phyloP scores from a whole-genome alignment of 2,329 filamentous ascomycete genomes.

The Claviceps purpurea region DNA sequence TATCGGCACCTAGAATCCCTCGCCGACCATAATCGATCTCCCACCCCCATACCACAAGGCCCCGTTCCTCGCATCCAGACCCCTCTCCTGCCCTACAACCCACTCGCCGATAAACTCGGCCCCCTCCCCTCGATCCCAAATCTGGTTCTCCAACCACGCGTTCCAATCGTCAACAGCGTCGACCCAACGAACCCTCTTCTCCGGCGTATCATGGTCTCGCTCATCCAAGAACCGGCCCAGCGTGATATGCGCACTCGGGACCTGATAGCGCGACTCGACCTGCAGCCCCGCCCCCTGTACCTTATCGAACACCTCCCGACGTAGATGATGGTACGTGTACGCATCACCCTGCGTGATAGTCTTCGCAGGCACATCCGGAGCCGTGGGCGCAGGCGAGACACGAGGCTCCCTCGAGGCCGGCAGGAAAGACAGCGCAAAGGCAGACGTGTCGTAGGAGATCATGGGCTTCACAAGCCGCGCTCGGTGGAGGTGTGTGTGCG shows the following conservation, averaged over 20 bases:
- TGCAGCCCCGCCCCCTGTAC: conserved; percentile 49
- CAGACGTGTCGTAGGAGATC: conserved; percentile 73
- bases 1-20: conserved; percentile 37
- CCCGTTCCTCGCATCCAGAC: conserved; percentile 63
- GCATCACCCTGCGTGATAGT: conserved; percentile 38
- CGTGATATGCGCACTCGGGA: conserved; percentile 82
- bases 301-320: conserved; percentile 59
- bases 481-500: conserved; percentile 53
- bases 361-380: conserved; percentile 20
- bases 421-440: conserved; percentile 75
- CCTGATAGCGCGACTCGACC: conserved; percentile 69
- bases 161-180: conserved; percentile 65
- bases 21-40: conserved; percentile 49
- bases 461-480: conserved; percentile 69
- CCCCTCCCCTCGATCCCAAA: conserved; percentile 44
- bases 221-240: conserved; percentile 66
- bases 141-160: conserved; percentile 53
- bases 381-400: conserved; percentile 24
- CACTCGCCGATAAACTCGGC: conserved; percentile 51
- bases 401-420: conserved; percentile 54
- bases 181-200: conserved; percentile 52
- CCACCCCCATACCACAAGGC: conserved; percentile 81
- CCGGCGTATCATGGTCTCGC: conserved; percentile 45
- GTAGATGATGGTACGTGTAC: conserved; percentile 85
- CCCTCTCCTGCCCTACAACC: conserved; percentile 76